Percentiles rank a stretch among this genome's conserved stretches.
Conservation (phyloP, 345 rosid species). For the Melastoma malabathricum region DNA sequence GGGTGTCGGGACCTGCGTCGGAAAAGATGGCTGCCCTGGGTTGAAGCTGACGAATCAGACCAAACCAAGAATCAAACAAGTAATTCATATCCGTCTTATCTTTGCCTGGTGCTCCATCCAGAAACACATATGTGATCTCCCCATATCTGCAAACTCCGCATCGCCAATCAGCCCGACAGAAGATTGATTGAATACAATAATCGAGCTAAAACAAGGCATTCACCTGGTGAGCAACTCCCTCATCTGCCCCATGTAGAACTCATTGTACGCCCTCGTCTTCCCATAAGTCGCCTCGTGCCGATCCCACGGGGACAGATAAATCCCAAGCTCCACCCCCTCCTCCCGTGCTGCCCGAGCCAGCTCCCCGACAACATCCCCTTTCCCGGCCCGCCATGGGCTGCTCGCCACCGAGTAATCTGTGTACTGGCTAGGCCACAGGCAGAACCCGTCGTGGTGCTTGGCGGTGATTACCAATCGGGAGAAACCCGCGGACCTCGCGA, state of each 20-base stretch:
- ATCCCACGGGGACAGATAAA: slow-evolving; percentile 93
- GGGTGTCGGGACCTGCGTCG: slow-evolving; percentile 68
- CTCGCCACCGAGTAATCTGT: slow-evolving; percentile 68
- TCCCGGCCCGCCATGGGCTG: slow-evolving; percentile 48
- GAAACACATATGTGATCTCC: slow-evolving; percentile 61
- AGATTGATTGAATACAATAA: not conserved
- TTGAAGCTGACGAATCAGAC: slow-evolving; percentile 66
- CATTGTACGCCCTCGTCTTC: slow-evolving; percentile 69
- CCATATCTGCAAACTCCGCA: slow-evolving; percentile 41
- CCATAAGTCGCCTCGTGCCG: slow-evolving; percentile 65
- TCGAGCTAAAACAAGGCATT: slow-evolving; percentile 1
- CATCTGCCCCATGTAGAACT: slow-evolving; percentile 80
- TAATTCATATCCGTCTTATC: slow-evolving; percentile 73
- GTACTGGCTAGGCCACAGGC: slow-evolving; percentile 72
- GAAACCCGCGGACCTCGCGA: slow-evolving; percentile 63
- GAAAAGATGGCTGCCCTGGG: slow-evolving; percentile 68
- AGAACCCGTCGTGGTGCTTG: slow-evolving; percentile 96
- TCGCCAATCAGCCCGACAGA: not conserved
- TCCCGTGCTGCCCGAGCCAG: slow-evolving; percentile 49
- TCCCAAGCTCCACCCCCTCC: slow-evolving; percentile 47
- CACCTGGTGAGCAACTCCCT: slow-evolving; percentile 72
- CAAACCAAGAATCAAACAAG: slow-evolving; percentile 64
- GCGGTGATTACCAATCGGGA: slow-evolving; percentile 70
- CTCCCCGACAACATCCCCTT: slow-evolving; percentile 62
- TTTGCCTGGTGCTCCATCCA: slow-evolving; percentile 83